Percentiles rank a stretch among this genome's conserved stretches.
Evolutionary conservation across 2,329 filamentous ascomycete genomes (phyloP).

Genomic region (Tolypocladium ophioglossoides): DNA sequence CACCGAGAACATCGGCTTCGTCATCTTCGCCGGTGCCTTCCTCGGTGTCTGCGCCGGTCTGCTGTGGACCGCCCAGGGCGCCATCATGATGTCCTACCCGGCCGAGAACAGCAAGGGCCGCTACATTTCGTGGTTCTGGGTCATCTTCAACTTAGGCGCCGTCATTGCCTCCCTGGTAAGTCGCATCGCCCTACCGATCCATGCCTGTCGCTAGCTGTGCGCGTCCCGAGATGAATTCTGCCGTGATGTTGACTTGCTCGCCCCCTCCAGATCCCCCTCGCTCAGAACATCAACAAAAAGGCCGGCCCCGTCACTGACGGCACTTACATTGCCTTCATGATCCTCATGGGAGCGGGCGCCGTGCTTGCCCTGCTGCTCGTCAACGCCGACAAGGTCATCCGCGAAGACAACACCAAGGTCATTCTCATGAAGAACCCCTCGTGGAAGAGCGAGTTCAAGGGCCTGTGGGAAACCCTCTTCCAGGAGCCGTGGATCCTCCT

Average conservation of each 20-base stretch:
- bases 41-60: slow-evolving; percentile 71
- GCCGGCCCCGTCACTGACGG: slow-evolving; percentile 52
- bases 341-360: slow-evolving; percentile 69
- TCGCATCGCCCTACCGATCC: slow-evolving; percentile 8
- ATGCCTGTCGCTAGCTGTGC: not conserved
- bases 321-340: slow-evolving; percentile 80
- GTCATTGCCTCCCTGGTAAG: slow-evolving; percentile 64
- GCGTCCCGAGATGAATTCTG: not conserved
- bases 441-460: slow-evolving; percentile 68
- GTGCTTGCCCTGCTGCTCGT: slow-evolving; percentile 58
- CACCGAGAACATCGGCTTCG: slow-evolving; percentile 56
- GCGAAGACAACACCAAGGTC: slow-evolving; percentile 66
- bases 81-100: slow-evolving; percentile 87
- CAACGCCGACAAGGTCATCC: slow-evolving; percentile 62
- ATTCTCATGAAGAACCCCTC: slow-evolving; percentile 87
- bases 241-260: not conserved
- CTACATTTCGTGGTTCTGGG: slow-evolving; percentile 88
- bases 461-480: slow-evolving; percentile 62
- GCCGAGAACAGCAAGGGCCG: slow-evolving; percentile 71
- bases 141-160: slow-evolving; percentile 86
- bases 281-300: slow-evolving; percentile 52
- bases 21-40: slow-evolving; percentile 65
- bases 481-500: slow-evolving; percentile 61
- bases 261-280: slow-evolving; percentile 46
- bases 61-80: slow-evolving; percentile 73